Percentiles rank a stretch among this genome's conserved stretches.
Conservation (phyloP, 2,329 filamentous ascomycete genomes). For the Fusarium aywerte region DNA sequence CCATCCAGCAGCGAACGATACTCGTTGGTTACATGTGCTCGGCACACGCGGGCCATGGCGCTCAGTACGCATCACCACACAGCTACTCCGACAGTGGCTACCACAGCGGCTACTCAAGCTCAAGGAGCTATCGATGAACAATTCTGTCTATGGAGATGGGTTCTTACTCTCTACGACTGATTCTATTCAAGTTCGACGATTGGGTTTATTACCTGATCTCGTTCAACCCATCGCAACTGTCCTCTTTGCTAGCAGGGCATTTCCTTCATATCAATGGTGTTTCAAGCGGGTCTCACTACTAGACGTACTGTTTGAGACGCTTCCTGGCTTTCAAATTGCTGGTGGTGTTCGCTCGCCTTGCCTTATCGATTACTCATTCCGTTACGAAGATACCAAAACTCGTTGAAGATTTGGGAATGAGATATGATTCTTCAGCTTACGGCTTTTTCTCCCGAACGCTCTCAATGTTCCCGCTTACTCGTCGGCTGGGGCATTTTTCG, state of each 20-base stretch:
- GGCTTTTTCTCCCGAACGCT: slow-evolving; percentile 15
- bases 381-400: slow-evolving; percentile 41
- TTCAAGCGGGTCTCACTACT: slow-evolving; percentile 37
- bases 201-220: slow-evolving; percentile 64
- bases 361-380: slow-evolving; percentile 18
- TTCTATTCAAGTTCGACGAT: slow-evolving; percentile 56
- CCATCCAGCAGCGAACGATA: slow-evolving; percentile 78
- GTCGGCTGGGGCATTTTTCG: slow-evolving; percentile 23
- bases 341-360: slow-evolving; percentile 1
- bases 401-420: slow-evolving; percentile 49
- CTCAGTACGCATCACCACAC: slow-evolving; percentile 54
- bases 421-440: slow-evolving; percentile 37
- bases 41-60: slow-evolving; percentile 49
- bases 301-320: slow-evolving; percentile 15
- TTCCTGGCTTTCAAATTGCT: slow-evolving; percentile 10
- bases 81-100: slow-evolving; percentile 67
- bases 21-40: slow-evolving; percentile 83
- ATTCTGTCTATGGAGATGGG: slow-evolving; percentile 63
- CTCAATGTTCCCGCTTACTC: slow-evolving; percentile 6
- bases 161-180: slow-evolving; percentile 55
- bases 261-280: slow-evolving; percentile 55
- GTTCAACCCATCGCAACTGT: slow-evolving; percentile 59
- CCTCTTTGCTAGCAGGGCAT: slow-evolving; percentile 60
- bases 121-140: slow-evolving; percentile 62
- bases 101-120: slow-evolving; percentile 60